phyloP scores from a whole-genome alignment of 176 grass and related monocot genomes.

The Cenchrus fungigraminus region DNA sequence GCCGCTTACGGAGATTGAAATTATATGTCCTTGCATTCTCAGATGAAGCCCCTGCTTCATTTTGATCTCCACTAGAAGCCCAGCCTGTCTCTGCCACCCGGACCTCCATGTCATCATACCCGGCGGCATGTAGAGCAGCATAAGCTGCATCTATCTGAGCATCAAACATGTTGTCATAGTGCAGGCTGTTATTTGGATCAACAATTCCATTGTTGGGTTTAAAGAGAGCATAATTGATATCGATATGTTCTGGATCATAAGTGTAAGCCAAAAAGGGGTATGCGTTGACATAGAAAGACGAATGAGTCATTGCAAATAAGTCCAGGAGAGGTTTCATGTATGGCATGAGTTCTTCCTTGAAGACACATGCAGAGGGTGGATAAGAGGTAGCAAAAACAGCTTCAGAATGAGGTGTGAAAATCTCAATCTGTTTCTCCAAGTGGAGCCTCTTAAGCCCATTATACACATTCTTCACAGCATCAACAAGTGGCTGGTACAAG shows the following conservation, averaged over 20 bases:
- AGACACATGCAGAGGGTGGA: constrained; percentile 86
- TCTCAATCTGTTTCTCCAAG: constrained; percentile 63
- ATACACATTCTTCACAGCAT: constrained; percentile 85
- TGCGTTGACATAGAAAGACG: constrained; percentile 87
- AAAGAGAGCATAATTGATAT: constrained; percentile 97
- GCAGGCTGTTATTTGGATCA: constrained; percentile 81
- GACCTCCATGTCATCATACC: constrained; percentile 90
- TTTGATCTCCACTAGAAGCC: constrained; percentile 84
- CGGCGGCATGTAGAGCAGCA: constrained; percentile 77
- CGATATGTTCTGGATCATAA: constrained; percentile 73
- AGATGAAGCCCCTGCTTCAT: constrained; percentile 70
- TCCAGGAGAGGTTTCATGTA: constrained; percentile 89
- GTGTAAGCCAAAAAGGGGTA: constrained; percentile 99
- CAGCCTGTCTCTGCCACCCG: constrained; percentile 93
- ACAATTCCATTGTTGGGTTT: constrained; percentile 72
- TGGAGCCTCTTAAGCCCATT: constrained; percentile 68
- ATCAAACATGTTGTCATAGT: constrained; percentile 99
- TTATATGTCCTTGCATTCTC: constrained; percentile 95
- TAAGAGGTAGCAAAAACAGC: constrained; percentile 88
- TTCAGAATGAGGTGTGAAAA: constrained; percentile 84
- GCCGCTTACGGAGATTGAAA: constrained; percentile 85
- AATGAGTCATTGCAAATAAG: constrained; percentile 61
- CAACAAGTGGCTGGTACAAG: constrained; percentile 68
- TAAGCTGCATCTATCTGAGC: constrained; percentile 99
- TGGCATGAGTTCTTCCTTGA: constrained; percentile 73